phyloP scores from a whole-genome alignment of 768 basidiomycete genomes.

The Leccinum barrowsii region DNA sequence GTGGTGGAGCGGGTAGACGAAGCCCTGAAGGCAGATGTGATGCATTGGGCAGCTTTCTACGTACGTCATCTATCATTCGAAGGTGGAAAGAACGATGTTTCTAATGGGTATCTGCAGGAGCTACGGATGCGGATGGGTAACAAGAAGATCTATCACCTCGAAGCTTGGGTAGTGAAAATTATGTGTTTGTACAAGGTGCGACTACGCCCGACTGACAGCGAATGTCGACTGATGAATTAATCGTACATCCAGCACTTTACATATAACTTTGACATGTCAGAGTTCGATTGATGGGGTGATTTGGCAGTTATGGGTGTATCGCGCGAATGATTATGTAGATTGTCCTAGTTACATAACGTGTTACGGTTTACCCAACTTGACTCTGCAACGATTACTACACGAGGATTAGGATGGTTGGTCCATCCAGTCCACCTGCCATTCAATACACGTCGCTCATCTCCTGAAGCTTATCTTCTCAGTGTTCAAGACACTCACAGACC shows the following conservation, averaged over 20 bases:
- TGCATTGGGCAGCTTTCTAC: constrained; percentile 98
- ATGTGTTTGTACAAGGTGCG: constrained; percentile 87
- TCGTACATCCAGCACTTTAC: constrained; percentile 27
- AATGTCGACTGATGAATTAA: neutral
- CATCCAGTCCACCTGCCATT: neutral
- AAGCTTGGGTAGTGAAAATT: constrained; percentile 95
- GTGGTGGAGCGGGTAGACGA: constrained; percentile 90
- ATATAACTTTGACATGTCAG: constrained; percentile 33
- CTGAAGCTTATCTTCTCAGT: constrained; percentile 87
- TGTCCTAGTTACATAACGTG: constrained; percentile 1
- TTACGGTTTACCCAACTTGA: neutral
- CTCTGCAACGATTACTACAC: constrained; percentile 1
- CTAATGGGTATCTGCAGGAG: constrained; percentile 52
- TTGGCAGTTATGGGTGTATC: neutral
- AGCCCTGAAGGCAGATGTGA: constrained; percentile 83
- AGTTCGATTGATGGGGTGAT: constrained; percentile 25
- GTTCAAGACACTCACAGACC: constrained; percentile 98
- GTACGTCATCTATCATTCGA: constrained; percentile 42
- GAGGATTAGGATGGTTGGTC: constrained; percentile 25
- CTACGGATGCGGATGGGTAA: constrained; percentile 91
- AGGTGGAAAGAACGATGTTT: neutral
- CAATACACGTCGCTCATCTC: constrained; percentile 7
- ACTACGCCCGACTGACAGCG: neutral
- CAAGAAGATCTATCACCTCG: constrained; percentile 94
- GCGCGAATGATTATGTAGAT: neutral